These are phyloP conservation scores for Apiospora hydei DNA, from an alignment of 2,329 filamentous ascomycete species.

Conservation along the genomic window DNA sequence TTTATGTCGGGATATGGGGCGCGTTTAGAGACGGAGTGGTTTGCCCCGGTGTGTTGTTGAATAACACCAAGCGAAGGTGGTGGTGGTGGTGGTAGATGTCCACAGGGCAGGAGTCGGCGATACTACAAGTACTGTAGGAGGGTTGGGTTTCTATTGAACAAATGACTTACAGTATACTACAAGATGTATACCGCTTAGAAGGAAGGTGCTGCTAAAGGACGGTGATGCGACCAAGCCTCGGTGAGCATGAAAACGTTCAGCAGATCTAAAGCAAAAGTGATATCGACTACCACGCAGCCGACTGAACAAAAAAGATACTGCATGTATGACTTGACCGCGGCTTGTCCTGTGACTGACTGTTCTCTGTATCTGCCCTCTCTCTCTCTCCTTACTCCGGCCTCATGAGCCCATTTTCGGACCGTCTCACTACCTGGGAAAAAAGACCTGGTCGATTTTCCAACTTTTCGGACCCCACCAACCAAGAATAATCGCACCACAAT, in stretches of 20 bases:
- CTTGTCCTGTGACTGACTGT: background rate
- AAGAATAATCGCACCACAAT: slow-evolving; percentile 22
- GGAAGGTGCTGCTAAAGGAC: background rate
- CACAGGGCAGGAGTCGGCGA: background rate
- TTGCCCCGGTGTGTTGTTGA: background rate
- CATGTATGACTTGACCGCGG: background rate
- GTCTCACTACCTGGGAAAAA: slow-evolving; percentile 4
- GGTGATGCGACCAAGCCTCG: background rate
- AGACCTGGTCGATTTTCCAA: slow-evolving; percentile 14
- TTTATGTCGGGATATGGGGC: background rate
- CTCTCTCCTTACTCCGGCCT: background rate
- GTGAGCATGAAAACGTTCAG: background rate
- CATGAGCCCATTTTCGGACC: slow-evolving; percentile 21
- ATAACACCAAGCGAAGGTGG: background rate
- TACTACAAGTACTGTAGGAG: background rate
- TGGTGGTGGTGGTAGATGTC: background rate
- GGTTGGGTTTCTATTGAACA: background rate
- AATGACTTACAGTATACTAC: slow-evolving; percentile 15
- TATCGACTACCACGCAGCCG: background rate
- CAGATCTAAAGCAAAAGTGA: background rate
- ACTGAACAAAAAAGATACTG: background rate
- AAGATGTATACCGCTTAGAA: slow-evolving; percentile 5
- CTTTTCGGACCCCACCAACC: background rate
- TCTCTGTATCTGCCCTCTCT: background rate
- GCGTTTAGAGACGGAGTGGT: background rate